Base-by-base conservation (phyloP, 2,329 filamentous ascomycete species). In the Xylaria sp. region DNA sequence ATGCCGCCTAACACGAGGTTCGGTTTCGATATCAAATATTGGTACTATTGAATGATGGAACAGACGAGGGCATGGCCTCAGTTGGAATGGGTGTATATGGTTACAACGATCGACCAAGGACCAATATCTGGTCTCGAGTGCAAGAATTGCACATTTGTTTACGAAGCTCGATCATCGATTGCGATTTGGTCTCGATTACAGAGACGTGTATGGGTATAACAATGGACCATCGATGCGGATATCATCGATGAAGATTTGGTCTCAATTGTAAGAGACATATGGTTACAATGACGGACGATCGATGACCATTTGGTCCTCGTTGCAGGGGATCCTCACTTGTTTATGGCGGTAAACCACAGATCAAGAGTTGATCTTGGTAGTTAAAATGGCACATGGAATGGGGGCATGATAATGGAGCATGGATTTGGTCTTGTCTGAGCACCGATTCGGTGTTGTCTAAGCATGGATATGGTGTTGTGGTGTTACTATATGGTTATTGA, bases 401-500 rank as follows among this genome's bases (percentile, higher is more conserved):
- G 66, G 13, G 20, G 58, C 17, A 27, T 29, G 51, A 20, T 55
- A 27, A 42, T 55, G 17, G 54, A 25, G 44, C 13, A 51, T 51
- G 33, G n/a, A 39, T 50, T 25, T 29, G 44, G 38, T 15, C 6
- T 29, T 20, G 49, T 49, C 27, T n/a, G 27, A 42, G 25, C 17
- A 51, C 29, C 4, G n/a, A 22, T 39, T 20, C 15, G 20, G 25
- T 20, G 17, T 38, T 38, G 42, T 29, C 25, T 22, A 17, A 47
- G 58, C 49, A 63, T 60, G 27, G 39, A 38, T 55, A 15, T 44
- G 64, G 59, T 45, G 44, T 63, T 49, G 17, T 36, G 63, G 63
- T 51, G 55, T 69, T 54, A n/a, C 39, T 31, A 56, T 17, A 63
- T 66, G 39, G 36, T 49, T 63, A 63, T 55, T 56, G 31, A 51